Conservation (phyloP, 1,284 basidiomycete genomes). For the Sporisorium reilianum region DNA sequence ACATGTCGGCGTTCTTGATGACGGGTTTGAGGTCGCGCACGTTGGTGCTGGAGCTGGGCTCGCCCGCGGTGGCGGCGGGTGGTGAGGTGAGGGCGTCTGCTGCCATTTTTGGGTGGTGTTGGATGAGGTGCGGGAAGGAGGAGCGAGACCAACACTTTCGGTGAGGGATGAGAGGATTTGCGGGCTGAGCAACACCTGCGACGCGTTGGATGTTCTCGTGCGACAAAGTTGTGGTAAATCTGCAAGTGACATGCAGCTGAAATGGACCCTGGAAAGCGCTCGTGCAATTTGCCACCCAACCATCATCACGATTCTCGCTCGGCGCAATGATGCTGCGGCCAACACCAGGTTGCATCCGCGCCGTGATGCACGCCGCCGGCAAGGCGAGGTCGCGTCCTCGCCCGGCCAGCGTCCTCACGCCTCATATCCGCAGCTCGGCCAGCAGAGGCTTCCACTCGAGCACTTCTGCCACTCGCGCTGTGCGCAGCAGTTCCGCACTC, state of each 20-base stretch:
- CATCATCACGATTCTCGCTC: slow-evolving; percentile 1
- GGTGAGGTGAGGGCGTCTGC: slow-evolving; percentile 23
- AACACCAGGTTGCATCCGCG: slow-evolving; percentile 22
- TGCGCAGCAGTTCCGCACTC: not conserved
- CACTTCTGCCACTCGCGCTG: not conserved
- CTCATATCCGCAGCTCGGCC: slow-evolving; percentile 7
- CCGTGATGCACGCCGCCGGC: slow-evolving; percentile 7
- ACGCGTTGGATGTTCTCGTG: no score
- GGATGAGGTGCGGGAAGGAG: not conserved
- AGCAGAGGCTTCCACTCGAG: slow-evolving; percentile 7
- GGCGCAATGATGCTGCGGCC: slow-evolving; percentile 19
- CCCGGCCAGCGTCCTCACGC: slow-evolving; percentile 1
- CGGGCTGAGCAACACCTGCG: not conserved
- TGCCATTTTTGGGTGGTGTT: slow-evolving; percentile 12
- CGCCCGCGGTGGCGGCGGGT: not conserved
- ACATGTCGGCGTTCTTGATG: slow-evolving; percentile 98
- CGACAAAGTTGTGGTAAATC: no score
- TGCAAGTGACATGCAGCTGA: not conserved
- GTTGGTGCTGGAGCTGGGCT: not conserved
- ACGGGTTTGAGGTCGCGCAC: slow-evolving; percentile 73
- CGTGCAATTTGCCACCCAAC: not conserved
- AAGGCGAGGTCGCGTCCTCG: slow-evolving; percentile 13
- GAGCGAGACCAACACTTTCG: slow-evolving; percentile 30
- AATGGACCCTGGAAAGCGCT: not conserved
- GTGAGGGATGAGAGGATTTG: no score